Base-by-base conservation (phyloP, 2,329 filamentous ascomycete species). In the Ampelomyces quisqualis region DNA sequence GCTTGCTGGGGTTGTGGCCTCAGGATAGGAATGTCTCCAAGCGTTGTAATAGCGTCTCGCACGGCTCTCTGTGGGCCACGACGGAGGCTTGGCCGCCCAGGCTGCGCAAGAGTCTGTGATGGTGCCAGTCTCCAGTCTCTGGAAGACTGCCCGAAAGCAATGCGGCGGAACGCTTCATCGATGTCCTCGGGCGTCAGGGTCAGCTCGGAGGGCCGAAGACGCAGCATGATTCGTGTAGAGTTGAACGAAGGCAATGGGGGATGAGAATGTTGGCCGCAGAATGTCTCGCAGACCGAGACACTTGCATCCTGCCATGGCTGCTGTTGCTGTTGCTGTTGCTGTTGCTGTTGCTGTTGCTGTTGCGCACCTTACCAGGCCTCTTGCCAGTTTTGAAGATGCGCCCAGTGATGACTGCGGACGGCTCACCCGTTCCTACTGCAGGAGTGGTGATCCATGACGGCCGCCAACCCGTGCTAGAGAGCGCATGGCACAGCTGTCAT, bases 151-250 rank as follows among this genome's bases (percentile, higher is more conserved):
- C 56, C 56, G 11, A 47, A 50, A 38, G 60, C 55, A 40, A 68
- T 58, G 31, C 62, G 60, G 22, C 58, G 56, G 24, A 57, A 53
- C 10, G 62, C 61, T 21, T 66, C 62, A 4, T 70, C 62, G 29
- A 69, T 47, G 41, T 70, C 64, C 5, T 63, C 64, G 7, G 65
- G 47, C 7, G 64, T 65, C 51, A 70, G 36, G 14, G 57, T 59
- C 27, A 70, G 62, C 47, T 69, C 67, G 31, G 67, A 64, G 1
- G 64, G 58, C 18, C 56, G 56, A 14, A 62, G 53, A 31, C 67
- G 66, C 43, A 70, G 47, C 67, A 70, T 70, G 27, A 15, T 39
- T 21, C 26, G 31, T 35, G 34, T 43, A 36, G 35, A 33, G 11
- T 23, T 22, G 29, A 49, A 37, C 21, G 38, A 42, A 45, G 17